phyloP scores from a whole-genome alignment of 2,329 filamentous ascomycete species.

The Erysiphe pisi region DNA sequence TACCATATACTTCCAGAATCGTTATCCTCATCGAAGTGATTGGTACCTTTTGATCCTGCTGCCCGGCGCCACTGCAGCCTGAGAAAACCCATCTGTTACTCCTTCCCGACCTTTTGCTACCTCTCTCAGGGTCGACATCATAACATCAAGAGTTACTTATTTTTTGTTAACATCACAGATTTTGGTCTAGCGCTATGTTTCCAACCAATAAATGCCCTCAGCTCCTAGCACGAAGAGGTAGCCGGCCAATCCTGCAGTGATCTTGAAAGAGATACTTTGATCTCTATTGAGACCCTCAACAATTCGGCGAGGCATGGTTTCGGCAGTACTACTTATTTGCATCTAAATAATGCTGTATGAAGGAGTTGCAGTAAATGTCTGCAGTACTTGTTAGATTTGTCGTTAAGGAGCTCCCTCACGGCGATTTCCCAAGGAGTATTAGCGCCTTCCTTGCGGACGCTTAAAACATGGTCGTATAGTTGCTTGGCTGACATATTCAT shows the following conservation, averaged over 20 bases:
- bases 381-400: background rate
- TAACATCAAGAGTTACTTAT: background rate
- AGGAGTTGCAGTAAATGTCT: background rate
- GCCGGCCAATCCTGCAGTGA: background rate
- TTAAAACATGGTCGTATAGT: background rate
- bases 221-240: background rate
- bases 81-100: too few species aligned
- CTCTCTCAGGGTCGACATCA: background rate
- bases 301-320: background rate
- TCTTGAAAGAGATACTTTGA: too few species aligned
- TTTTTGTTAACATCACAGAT: background rate
- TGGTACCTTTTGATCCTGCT: background rate
- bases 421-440: background rate
- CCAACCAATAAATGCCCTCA: background rate
- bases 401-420: background rate
- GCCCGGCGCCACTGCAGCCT: background rate
- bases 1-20: background rate
- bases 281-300: too few species aligned
- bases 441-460: background rate
- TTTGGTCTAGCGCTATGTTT: background rate
- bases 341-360: background rate
- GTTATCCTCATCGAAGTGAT: background rate
- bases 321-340: background rate
- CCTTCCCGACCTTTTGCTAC: background rate
- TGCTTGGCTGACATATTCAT: background rate